phyloP scores from a whole-genome alignment of 1,139 yeast genomes.

The Chernovozyma aurita region DNA sequence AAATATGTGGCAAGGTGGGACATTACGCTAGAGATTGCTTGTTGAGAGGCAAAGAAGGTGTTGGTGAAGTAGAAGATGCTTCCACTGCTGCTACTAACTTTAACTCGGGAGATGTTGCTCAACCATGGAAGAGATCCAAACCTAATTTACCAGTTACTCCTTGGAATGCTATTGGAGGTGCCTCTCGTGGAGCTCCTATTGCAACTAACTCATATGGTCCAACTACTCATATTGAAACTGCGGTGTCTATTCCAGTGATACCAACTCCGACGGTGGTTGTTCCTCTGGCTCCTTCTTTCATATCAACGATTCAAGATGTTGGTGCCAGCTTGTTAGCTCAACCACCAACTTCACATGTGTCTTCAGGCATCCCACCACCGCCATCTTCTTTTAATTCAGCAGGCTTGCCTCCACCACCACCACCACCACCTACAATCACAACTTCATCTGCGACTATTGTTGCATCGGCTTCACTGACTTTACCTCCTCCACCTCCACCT shows the following conservation, averaged over 20 bases:
- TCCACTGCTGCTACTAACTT: too few relatives aligned
- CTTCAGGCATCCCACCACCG: too few relatives aligned
- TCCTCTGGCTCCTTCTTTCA: constrained; percentile 3
- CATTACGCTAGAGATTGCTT: constrained; percentile 89
- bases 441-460: constrained; percentile 12
- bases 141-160: constrained; percentile 2
- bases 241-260: too few relatives aligned
- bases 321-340: constrained; percentile 6
- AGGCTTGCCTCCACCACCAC: constrained; percentile 8
- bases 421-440: constrained; percentile 13
- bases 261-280: too few relatives aligned
- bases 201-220: too few relatives aligned
- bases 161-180: too few relatives aligned
- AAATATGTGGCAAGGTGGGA: constrained; percentile 75
- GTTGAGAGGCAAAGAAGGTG: constrained; percentile 10
- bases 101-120: constrained; percentile 1
- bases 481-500: constrained; percentile 8
- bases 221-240: too few relatives aligned
- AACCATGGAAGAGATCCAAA: constrained; percentile 3
- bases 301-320: constrained; percentile 4
- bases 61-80: too few relatives aligned
- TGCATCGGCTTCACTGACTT: constrained; percentile 18
- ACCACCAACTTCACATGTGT: constrained; percentile 15
- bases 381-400: constrained; percentile 2
- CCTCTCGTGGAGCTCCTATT: too few relatives aligned